A percentile compares a stretch with the other conserved stretches of the same genome.
Evolutionary conservation across 2,329 filamentous ascomycete species (phyloP).

Genomic region (Sarocladium strictum): DNA sequence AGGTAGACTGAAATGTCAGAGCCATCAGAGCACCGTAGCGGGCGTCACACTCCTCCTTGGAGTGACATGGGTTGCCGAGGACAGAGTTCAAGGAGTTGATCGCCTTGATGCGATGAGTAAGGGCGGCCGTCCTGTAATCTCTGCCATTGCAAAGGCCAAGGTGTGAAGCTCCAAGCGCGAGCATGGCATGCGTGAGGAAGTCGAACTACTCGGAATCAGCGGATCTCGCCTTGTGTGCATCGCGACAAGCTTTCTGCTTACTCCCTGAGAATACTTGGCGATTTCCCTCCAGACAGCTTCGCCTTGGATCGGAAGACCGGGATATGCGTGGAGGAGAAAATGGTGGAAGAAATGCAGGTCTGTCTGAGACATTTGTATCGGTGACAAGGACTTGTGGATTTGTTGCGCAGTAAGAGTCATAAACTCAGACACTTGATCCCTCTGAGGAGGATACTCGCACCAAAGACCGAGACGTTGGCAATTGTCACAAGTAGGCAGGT

Average conservation of each 20-base stretch:
- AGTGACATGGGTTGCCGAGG: constrained; percentile 22
- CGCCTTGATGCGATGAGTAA: constrained; percentile 31
- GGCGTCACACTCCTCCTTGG: constrained; percentile 27
- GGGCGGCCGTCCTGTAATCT: constrained; percentile 20
- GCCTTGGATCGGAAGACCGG: constrained; percentile 30
- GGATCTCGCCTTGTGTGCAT: no score
- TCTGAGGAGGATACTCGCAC: constrained; percentile 20
- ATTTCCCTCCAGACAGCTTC: constrained; percentile 30
- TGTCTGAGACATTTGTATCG: constrained; percentile 17
- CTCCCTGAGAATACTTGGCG: constrained; percentile 30
- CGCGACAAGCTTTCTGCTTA: no score
- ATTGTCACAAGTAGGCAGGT: constrained; percentile 26
- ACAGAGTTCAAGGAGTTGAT: constrained; percentile 28
- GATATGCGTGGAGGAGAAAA: constrained; percentile 40
- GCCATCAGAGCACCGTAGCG: constrained; percentile 30
- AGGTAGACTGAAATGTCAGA: constrained; percentile 31
- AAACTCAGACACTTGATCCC: neutral
- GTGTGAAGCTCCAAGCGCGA: constrained; percentile 34
- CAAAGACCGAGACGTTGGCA: constrained; percentile 29
- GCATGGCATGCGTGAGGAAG: constrained; percentile 35
- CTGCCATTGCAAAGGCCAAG: constrained; percentile 21
- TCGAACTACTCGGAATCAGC: constrained; percentile 24
- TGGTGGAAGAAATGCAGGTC: constrained; percentile 49
- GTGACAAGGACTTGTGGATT: neutral
- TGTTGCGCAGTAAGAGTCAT: neutral